Conservation (phyloP, 2,329 filamentous ascomycete genomes). For the Septoria linicola region DNA sequence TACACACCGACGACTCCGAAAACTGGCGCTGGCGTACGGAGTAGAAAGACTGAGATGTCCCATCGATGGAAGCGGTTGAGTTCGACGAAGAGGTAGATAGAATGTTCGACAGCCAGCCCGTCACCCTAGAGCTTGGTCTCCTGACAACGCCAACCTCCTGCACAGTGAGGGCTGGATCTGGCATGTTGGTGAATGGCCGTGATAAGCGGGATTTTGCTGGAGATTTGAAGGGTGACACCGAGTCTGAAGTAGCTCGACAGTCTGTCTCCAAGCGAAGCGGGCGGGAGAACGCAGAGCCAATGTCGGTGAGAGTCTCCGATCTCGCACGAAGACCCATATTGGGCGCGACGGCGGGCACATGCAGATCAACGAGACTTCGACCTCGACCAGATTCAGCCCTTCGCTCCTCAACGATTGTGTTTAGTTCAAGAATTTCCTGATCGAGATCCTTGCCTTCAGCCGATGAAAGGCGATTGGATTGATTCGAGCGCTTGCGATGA, state of each 20-base stretch:
- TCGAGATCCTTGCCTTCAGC: slow-evolving; percentile 39
- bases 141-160: slow-evolving; percentile 15
- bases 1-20: slow-evolving; percentile 26
- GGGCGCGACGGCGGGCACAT: slow-evolving; percentile 50
- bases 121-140: slow-evolving; percentile 26
- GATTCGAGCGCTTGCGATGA: slow-evolving; percentile 36
- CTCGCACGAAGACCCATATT: slow-evolving; percentile 47
- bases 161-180: slow-evolving; percentile 16
- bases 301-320: slow-evolving; percentile 50
- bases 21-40: slow-evolving; percentile 16
- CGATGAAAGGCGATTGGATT: slow-evolving; percentile 26
- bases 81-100: slow-evolving; percentile 19
- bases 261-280: slow-evolving; percentile 30
- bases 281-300: slow-evolving; percentile 48
- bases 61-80: slow-evolving; percentile 1
- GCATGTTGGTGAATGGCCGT: slow-evolving; percentile 26
- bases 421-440: slow-evolving; percentile 49
- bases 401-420: slow-evolving; percentile 51
- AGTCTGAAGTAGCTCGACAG: slow-evolving; percentile 4
- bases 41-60: slow-evolving; percentile 24
- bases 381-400: slow-evolving; percentile 39
- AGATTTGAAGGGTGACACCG: slow-evolving; percentile 17
- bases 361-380: slow-evolving; percentile 34
- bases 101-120: slow-evolving; percentile 34
- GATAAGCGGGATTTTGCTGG: slow-evolving; percentile 26